Evolutionary conservation across 2,329 filamentous ascomycete species (phyloP), one percentile per base, ranked within the genome.

Genomic region (Grosmannia huntii): DNA sequence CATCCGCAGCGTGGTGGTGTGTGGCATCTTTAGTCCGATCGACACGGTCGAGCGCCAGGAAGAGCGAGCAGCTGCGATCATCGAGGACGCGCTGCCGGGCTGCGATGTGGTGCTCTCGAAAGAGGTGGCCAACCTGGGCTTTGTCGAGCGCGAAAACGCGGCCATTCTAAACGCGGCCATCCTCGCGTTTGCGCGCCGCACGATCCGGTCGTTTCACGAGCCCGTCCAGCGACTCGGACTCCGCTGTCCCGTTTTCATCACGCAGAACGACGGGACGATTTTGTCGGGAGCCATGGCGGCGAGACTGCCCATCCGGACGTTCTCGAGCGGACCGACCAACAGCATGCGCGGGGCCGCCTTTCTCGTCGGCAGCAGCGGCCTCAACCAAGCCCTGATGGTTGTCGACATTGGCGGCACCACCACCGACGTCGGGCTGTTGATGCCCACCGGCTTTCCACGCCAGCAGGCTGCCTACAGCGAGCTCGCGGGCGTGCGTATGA

Each of bases 331-430:
- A 0, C 80, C 82, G 2, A 85, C 83, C 0, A 86, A 86, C 65
- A 82, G 78, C 58, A 81, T 84, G 72, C 76, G 78, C 56, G 82
- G 82, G 1, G 82, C 82, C 2, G 83, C 82, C 0, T 85, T 84
- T 58, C 69, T 87, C 12, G 71, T 73, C 0, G 70, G 73, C 46
- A 66, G 66, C 4, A 61, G 55, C 49, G 23, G 25, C 5, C 28
- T 65, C 6, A 7, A 44, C 2, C 69, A 75, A 57, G 68, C 71
- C 0, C 69, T 76, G 63, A 80, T 86, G 71, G 83, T 86, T 0
- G 78, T 86, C 2, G 84, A 87, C 64, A 80, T 87, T 57, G 84
- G 84, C 0, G 83, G 84, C 3, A 87, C 84, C 0, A 86, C 83
- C 0, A 80, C 82, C 0, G 84, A 86, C 62, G 80, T 85, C 12